Conservation (phyloP, 257 asterid species). For the Scutellaria barbata region DNA sequence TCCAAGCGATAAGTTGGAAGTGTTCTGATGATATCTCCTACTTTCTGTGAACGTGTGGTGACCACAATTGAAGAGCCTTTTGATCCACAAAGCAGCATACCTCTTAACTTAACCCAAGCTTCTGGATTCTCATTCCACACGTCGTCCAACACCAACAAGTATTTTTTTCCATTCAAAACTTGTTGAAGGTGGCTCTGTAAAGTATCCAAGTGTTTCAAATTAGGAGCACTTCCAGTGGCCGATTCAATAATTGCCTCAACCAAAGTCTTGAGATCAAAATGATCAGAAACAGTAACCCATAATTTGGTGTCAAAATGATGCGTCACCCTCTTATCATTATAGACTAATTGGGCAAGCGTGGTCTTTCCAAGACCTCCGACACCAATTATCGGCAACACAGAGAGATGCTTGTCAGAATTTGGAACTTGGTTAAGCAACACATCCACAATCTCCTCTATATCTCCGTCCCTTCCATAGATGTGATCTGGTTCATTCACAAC, state of each 20-base stretch:
- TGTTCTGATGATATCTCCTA: conserved; percentile 36
- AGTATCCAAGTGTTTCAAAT: conserved; percentile 23
- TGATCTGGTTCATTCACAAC: conserved; percentile 12
- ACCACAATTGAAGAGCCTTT: conserved; percentile 37
- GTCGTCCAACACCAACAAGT: conserved; percentile 35
- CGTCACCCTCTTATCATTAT: conserved; percentile 17
- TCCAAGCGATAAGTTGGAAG: conserved; percentile 25
- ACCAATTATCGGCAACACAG: conserved; percentile 37
- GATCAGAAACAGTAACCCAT: conserved; percentile 38
- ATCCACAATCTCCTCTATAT: conserved; percentile 31
- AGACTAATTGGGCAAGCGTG: conserved; percentile 37
- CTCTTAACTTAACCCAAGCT: conserved; percentile 32
- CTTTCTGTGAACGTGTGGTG: conserved; percentile 40
- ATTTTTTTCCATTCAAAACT: conserved; percentile 1
- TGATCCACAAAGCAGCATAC: conserved; percentile 29
- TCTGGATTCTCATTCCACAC: conserved; percentile 45
- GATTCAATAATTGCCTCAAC: conserved; percentile 27
- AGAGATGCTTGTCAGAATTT: background rate
- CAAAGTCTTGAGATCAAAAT: conserved; percentile 31
- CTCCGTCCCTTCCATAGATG: conserved; percentile 39
- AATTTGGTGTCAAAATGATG: conserved; percentile 32
- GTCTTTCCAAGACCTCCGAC: conserved; percentile 45
- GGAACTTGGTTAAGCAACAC: conserved; percentile 29
- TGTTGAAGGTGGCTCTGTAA: conserved; percentile 30
- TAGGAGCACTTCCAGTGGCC: background rate